A percentile compares a stretch with the other conserved stretches of the same genome.
Evolutionary conservation across 2,329 filamentous ascomycete genomes (phyloP).

Genomic region (Bipolaris bicolor): DNA sequence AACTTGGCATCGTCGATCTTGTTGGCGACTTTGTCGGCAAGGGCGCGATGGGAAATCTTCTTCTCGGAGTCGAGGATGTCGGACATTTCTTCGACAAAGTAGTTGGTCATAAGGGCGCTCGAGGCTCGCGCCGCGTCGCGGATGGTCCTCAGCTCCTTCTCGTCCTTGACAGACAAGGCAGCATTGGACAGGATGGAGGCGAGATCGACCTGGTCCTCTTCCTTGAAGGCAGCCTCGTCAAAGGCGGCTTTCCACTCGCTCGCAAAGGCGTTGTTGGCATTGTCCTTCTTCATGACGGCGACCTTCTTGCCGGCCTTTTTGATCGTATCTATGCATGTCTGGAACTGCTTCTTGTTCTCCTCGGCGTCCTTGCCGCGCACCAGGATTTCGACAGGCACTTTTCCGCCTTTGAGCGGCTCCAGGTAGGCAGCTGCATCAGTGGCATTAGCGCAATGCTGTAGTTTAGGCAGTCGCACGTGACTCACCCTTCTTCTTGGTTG

Average conservation of each 20-base stretch:
- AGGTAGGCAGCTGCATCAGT: slow-evolving; percentile 79
- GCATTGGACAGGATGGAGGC: slow-evolving; percentile 78
- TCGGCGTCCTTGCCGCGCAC: slow-evolving; percentile 90
- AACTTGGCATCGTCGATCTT: slow-evolving; percentile 95
- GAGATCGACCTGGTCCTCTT: slow-evolving; percentile 87
- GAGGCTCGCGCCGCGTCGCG: slow-evolving; percentile 93
- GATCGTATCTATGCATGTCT: slow-evolving; percentile 82
- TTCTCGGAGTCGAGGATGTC: slow-evolving; percentile 94
- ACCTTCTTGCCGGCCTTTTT: slow-evolving; percentile 91
- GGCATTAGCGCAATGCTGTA: slow-evolving; percentile 37
- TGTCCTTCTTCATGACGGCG: slow-evolving; percentile 83
- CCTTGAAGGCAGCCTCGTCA: slow-evolving; percentile 74
- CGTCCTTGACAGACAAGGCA: slow-evolving; percentile 92
- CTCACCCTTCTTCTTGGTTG: slow-evolving; percentile 94
- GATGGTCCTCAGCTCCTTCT: slow-evolving; percentile 91
- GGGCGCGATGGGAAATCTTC: slow-evolving; percentile 87
- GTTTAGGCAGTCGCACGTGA: not conserved
- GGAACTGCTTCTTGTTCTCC: slow-evolving; percentile 88
- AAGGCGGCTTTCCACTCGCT: slow-evolving; percentile 94
- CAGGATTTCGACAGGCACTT: slow-evolving; percentile 89
- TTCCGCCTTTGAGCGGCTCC: slow-evolving; percentile 88
- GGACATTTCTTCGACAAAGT: slow-evolving; percentile 98
- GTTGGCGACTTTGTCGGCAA: slow-evolving; percentile 85
- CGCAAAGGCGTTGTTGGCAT: slow-evolving; percentile 83
- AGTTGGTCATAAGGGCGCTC: slow-evolving; percentile 91